These are phyloP conservation scores for Globisporangium uncinulatum DNA, from an alignment of 352 stramenopile species.

Conservation along the genomic window DNA sequence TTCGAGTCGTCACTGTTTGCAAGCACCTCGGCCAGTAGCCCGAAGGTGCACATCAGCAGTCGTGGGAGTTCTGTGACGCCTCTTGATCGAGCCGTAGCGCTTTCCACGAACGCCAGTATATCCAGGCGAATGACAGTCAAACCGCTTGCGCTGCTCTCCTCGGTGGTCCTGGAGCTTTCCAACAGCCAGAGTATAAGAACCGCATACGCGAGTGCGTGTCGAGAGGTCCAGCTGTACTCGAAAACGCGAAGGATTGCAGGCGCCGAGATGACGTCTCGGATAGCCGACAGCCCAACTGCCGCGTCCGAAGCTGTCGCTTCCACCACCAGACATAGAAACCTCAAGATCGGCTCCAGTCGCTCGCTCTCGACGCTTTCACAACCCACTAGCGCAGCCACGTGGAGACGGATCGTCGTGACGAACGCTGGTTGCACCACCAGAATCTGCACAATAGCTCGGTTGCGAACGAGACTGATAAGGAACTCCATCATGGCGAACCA, in stretches of 20 bases:
- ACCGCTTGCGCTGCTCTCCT: neutral
- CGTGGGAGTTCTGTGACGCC: neutral
- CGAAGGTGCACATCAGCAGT: neutral
- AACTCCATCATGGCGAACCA: neutral
- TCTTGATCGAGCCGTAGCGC: neutral
- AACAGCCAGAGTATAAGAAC: neutral
- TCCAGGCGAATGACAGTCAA: neutral
- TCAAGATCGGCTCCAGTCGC: neutral
- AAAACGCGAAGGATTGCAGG: neutral
- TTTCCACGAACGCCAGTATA: neutral
- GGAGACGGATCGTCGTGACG: neutral
- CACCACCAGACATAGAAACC: conserved; percentile 5
- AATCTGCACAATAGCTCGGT: no score
- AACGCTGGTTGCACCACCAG: neutral
- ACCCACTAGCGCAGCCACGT: neutral
- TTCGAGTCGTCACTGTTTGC: neutral
- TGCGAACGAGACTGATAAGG: neutral
- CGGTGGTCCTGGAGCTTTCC: neutral
- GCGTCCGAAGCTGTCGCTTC: neutral
- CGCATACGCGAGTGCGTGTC: neutral
- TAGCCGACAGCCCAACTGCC: neutral
- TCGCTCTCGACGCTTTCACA: neutral
- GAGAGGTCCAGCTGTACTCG: neutral
- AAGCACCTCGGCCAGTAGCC: neutral
- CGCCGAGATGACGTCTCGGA: neutral